Base-by-base conservation (phyloP, 2,329 filamentous ascomycete species). In the Pseudogymnoascus pannorum region DNA sequence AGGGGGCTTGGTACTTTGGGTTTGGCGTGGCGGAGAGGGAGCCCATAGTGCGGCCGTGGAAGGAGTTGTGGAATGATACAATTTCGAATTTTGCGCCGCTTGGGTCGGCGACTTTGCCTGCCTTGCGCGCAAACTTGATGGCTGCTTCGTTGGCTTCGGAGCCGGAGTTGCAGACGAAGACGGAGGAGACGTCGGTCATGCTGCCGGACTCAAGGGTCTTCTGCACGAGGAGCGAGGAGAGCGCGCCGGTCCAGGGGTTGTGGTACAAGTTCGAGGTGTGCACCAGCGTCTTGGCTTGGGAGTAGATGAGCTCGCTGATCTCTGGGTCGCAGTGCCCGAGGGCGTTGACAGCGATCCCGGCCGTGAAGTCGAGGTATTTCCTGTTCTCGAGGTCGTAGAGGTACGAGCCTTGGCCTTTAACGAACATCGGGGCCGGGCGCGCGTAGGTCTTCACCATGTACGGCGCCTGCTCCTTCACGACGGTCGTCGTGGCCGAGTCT, bases 391-490 rank as follows among this genome's bases (percentile, higher is more conserved):
- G 77, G 73, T 99, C 94, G 85, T 87, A 97, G 65, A 99, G 75
- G 73, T 92, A 92, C 64, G 88, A 92, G 2, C 94, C 94, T 72
- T 91, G 79, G 65, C 92, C 94, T 73, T 87, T 89, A 62, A 92
- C 86, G 74, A 99, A 97, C 71, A 97, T 89, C 2, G 92, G 91
- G 48, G 89, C 82, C 57, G 94, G 93, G 24, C 94, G 90, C 59
- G 91, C 86, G 75, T 99, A 99, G 60, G 94, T 99, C 2, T 92
- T 88, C 26, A 99, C 89, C 93, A 99, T 97, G 76, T 87, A 97
- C 2, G 89, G 88, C 31, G 87, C 82, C 69, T 92, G 86, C 64
- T 90, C 84, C 67, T 85, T 81, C 66, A 96, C 84, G 63, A 96
- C 82, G 29, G 86, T 81, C 33, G 86, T 83, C 66, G 90, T 95